Base-by-base conservation (phyloP, 495 filamentous ascomycete genomes). In the Xylaria longipes region DNA sequence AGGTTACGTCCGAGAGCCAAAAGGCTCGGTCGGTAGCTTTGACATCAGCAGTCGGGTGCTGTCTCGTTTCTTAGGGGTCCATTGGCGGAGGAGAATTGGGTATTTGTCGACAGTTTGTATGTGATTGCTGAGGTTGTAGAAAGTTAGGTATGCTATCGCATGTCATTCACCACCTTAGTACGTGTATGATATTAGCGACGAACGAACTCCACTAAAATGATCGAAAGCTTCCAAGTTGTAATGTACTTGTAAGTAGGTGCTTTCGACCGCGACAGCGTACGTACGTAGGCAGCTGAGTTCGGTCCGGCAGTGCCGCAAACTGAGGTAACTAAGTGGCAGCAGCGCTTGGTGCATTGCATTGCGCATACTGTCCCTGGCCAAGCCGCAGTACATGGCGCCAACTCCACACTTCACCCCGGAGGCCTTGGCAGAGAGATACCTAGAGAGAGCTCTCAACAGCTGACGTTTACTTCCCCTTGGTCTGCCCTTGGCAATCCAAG, bases 11-110 rank as follows among this genome's bases (percentile, higher is more conserved):
- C 45, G 60, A 70, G 77, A 79, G 77, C 77, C 77, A 75, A 72
- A 72, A 69, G 77, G 77, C 77, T 77, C 77, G 41, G 29, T 66
- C 69, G 70, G 62, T 72, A 72, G 77, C 63, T 73, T 73, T 77
- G 69, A 72, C 77, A 79, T 79, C 52, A 70, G 75, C 63, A 60
- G 65, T 56, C 43, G 56, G 54, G 50, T 20, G 63, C 29, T 31
- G 27, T 48, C 37, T 65, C 43, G 50, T 58, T 60, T 12, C 22
- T 60, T 37, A 54, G 17, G 29, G 22, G 39, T 31, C 46, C 61
- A 65, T 65, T 57, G 48, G 61, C 15, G 31, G 31, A 37, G n/a
- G 45, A 20, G 3, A 65, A 31, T 57, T 5, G 15, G 43, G 45
- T 25, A n/a, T 45, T 17, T 35, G 46, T 22, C 31, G n/a, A 45